These are phyloP conservation scores for Talaromyces atroroseus DNA, from an alignment of 2,329 filamentous ascomycete genomes.

Conservation along the genomic window DNA sequence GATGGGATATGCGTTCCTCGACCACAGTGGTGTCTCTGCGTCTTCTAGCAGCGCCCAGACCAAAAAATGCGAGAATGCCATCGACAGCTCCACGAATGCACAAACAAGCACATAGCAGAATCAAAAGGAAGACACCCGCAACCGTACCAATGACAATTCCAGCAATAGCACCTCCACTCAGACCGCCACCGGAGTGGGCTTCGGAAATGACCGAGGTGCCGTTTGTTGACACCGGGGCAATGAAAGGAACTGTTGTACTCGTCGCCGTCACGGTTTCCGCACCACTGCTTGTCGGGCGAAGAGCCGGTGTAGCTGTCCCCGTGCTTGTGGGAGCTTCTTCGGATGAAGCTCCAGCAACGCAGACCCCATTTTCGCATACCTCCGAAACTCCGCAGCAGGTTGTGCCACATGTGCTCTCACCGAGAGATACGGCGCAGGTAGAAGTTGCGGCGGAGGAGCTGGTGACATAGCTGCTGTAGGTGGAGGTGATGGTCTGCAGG, in stretches of 20 bases:
- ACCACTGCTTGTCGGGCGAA: conserved; percentile 42
- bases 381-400: conserved; percentile 42
- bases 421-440: conserved; percentile 44
- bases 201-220: conserved; percentile 33
- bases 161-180: conserved; percentile 47
- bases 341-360: conserved; percentile 38
- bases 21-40: conserved; percentile 36
- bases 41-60: conserved; percentile 30
- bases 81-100: conserved; percentile 40
- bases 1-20: conserved; percentile 35
- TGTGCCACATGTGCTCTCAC: conserved; percentile 40
- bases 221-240: conserved; percentile 41
- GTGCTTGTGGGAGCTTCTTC: conserved; percentile 32
- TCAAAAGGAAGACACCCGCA: conserved; percentile 39
- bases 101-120: conserved; percentile 41
- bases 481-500: conserved; percentile 48
- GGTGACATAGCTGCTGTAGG: conserved; percentile 44
- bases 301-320: conserved; percentile 31
- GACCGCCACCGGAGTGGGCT: conserved; percentile 27
- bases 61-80: conserved; percentile 38
- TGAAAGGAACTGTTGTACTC: conserved; percentile 42
- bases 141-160: conserved; percentile 48
- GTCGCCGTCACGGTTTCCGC: conserved; percentile 40
- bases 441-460: conserved; percentile 21
- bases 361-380: conserved; percentile 38